Conservation (phyloP, 1,284 basidiomycete genomes). For the Sporisorium exsertum region DNA sequence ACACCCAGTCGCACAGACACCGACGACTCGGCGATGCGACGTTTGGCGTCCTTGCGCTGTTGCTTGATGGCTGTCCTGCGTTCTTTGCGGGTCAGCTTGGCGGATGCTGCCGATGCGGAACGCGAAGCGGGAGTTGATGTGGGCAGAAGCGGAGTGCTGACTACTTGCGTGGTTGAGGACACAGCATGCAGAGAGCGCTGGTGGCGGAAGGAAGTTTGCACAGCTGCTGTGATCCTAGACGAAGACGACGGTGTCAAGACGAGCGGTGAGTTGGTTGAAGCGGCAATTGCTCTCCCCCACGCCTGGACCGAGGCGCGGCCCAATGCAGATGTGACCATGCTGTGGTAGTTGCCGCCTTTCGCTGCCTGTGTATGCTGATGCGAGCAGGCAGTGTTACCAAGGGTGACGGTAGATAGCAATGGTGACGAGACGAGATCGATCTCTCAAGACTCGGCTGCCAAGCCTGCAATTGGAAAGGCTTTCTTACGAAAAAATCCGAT, state of each 20-base stretch:
- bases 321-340: constrained; percentile 31
- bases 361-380: not conserved
- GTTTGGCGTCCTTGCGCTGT: constrained; percentile 50
- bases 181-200: constrained; percentile 25
- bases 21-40: constrained; percentile 45
- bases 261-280: constrained; percentile 29
- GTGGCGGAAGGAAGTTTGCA: constrained; percentile 14
- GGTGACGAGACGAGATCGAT: not conserved
- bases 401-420: not conserved
- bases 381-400: not conserved
- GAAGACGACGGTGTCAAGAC: constrained; percentile 14
- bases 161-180: constrained; percentile 31
- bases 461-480: not conserved
- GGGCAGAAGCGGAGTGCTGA: constrained; percentile 1
- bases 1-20: constrained; percentile 63
- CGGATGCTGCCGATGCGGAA: constrained; percentile 2
- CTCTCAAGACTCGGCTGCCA: not conserved
- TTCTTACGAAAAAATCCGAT: constrained; percentile 40
- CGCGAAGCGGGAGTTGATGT: not conserved
- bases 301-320: constrained; percentile 36
- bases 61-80: constrained; percentile 54
- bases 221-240: constrained; percentile 28
- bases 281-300: constrained; percentile 20
- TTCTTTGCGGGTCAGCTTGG: constrained; percentile 49
- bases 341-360: not conserved